Evolutionary conservation across 2,329 filamentous ascomycete genomes (phyloP), one percentile per base, ranked within the genome.

Genomic region (Pseudopyricularia cyperi): DNA sequence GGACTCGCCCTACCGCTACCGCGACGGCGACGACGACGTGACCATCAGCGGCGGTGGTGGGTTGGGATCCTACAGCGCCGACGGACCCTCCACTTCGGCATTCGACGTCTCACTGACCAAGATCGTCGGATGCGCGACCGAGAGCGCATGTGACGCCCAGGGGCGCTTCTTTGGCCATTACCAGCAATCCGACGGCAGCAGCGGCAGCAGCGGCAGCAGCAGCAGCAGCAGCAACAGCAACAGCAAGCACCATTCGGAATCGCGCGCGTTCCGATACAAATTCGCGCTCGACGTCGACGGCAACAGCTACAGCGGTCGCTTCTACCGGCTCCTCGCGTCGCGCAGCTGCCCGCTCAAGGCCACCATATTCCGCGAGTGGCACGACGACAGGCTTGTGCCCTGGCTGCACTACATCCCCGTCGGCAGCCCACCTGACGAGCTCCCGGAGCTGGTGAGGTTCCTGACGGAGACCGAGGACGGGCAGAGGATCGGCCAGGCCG

Each of bases 331-430:
- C 0, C 61, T 81, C 2, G 68, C 70, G 0, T 76, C 72, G 1
- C 66, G 63, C 3, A 72, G 69, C 1, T 57, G 66, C 1, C 71
- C 73, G 0, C 59, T 81, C 15, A 81, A 80, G 57, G 68, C 74
- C 55, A 76, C 75, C 0, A 57, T 79, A 0, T 61, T 78, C 7
- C 65, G 68, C 2, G 77, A 80, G 60, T 81, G 77, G 78, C 76
- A 80, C 54, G 74, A 79, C 54, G 75, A 80, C 24, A 62, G 76
- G 0, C 65, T 81, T 2, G 52, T 71, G 9, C 75, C 77, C 0
- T 80, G 77, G 77, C 63, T 75, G 4, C 77, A 81, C 54, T 80
- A 79, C 52, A 59, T 80, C 0, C 77, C 77, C 0, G 65, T 80
- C 0, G 76, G 72, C 47, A 62, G 71, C 55, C 62, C 68, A 6